Evolutionary conservation across 2,329 filamentous ascomycete species (phyloP), one percentile per base, ranked within the genome.

Genomic region (Fragosphaeria purpurea): DNA sequence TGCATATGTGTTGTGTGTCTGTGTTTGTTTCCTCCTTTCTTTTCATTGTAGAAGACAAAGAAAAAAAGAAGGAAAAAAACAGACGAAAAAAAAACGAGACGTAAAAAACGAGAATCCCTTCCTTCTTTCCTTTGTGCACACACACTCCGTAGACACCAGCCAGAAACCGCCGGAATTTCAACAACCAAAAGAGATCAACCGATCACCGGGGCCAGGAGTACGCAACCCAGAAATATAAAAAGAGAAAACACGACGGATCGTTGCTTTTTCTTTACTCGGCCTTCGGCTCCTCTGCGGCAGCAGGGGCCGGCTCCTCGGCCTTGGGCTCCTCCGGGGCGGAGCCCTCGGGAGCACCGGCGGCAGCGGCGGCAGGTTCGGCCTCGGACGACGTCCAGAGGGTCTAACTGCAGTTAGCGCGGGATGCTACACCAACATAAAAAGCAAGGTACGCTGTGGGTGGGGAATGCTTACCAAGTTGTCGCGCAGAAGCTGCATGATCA

Each of bases 361-460:
- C 70, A 57, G 78, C 76, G 60, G 85, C 74, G 63, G 85, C 73
- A 62, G 87, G 81, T 79, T 97, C 93, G 58, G 90, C 88, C 82
- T 97, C 93, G 61, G 91, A 97, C 55, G 91, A 97, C 66, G 93
- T 97, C 93, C 93, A 97, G 72, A 97, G 89, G 60, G 93, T 97
- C 90, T 96, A 50, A 46, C 35, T 45, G 41, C 7, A 11, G 9
- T 10, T 22, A 34, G 43, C 4, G n/a, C 7, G 41, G 6, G 41
- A 43, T n/a, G n/a, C 22, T 2, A 22, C 22, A 22, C 22, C 22
- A 22, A 6, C 7, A 8, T 9, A 30, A 31, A 41, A 40, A 35
- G 4, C 37, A 8, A 30, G 48, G 30, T 11, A 4, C 10, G 33
- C 40, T 5, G 10, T 32, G 32, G 7, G 1, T 13, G 6, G 34